These are phyloP conservation scores for Plectosphaerella plurivora DNA, from an alignment of 2,329 filamentous ascomycete species.

Conservation along the genomic window DNA sequence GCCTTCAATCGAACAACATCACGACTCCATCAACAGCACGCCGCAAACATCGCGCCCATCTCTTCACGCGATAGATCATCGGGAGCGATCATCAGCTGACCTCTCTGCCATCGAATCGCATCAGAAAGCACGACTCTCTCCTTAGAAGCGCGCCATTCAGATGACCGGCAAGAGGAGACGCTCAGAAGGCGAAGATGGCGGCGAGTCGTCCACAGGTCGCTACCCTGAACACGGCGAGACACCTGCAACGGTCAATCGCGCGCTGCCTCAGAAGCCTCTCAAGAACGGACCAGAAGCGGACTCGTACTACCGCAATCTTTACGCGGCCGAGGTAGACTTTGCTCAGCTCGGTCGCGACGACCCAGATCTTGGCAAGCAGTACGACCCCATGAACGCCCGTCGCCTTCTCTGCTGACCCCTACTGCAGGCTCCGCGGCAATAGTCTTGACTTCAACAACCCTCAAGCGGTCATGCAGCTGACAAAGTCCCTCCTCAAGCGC, in stretches of 20 bases:
- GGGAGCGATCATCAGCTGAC: no score
- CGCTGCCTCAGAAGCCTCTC: not conserved
- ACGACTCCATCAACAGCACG: not conserved
- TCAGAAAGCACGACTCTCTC: no score
- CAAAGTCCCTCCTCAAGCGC: conserved; percentile 68
- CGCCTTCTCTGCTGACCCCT: not conserved
- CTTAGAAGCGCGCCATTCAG: no score
- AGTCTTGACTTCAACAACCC: conserved; percentile 80
- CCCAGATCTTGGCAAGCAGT: conserved; percentile 29
- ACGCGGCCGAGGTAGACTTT: conserved; percentile 36
- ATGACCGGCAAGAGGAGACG: conserved; percentile 4
- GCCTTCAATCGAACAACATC: not conserved
- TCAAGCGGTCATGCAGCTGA: conserved; percentile 71
- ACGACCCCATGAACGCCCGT: not conserved
- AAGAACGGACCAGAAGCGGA: conserved; percentile 9
- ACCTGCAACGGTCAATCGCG: no score
- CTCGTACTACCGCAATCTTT: conserved; percentile 26
- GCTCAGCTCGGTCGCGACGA: conserved; percentile 34
- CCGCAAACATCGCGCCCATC: no score
- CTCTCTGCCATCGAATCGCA: no score
- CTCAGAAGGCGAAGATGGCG: conserved; percentile 3
- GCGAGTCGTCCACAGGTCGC: conserved; percentile 4
- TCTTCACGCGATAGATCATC: no score
- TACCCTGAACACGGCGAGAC: no score
- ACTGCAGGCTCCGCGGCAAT: conserved; percentile 29